Evolutionary conservation across 2,329 filamentous ascomycete genomes (phyloP).

Genomic region (Colletotrichum truncatum): DNA sequence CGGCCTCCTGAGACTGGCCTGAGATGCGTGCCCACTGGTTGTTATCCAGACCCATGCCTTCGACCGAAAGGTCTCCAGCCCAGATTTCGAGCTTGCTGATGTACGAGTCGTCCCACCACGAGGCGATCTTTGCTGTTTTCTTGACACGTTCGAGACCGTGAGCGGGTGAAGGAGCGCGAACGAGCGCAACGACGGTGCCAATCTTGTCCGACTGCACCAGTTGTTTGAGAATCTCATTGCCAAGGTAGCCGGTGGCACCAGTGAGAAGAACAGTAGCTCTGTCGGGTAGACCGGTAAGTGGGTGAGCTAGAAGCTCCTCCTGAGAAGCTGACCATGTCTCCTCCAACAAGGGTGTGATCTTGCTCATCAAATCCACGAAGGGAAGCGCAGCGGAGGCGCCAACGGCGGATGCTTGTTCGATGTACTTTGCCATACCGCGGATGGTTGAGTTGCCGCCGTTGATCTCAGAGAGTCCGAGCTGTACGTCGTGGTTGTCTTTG

Average conservation of each 20-base stretch:
- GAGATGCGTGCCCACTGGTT: background rate
- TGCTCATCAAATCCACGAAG: background rate
- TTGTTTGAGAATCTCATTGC: slow-evolving; percentile 13
- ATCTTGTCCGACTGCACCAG: background rate
- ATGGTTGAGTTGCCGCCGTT: slow-evolving; percentile 34
- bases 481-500: slow-evolving; percentile 23
- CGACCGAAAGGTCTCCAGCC: slow-evolving; percentile 24
- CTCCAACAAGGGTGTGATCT: background rate
- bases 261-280: slow-evolving; percentile 5
- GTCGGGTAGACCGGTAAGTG: background rate
- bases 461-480: slow-evolving; percentile 29
- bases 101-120: slow-evolving; percentile 27
- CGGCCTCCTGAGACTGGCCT: slow-evolving; percentile 14
- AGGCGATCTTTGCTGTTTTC: slow-evolving; percentile 8
- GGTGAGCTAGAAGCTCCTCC: background rate
- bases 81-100: slow-evolving; percentile 25
- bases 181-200: slow-evolving; percentile 10
- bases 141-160: slow-evolving; percentile 20
- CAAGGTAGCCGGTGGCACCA: slow-evolving; percentile 10
- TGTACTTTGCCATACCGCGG: slow-evolving; percentile 27
- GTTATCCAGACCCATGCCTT: slow-evolving; percentile 15
- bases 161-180: slow-evolving; percentile 14
- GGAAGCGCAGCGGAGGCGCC: background rate
- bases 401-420: slow-evolving; percentile 3
- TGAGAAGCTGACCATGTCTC: background rate